Evolutionary conservation across 345 rosid species (phyloP).

Genomic region (Aethionema arabicum): DNA sequence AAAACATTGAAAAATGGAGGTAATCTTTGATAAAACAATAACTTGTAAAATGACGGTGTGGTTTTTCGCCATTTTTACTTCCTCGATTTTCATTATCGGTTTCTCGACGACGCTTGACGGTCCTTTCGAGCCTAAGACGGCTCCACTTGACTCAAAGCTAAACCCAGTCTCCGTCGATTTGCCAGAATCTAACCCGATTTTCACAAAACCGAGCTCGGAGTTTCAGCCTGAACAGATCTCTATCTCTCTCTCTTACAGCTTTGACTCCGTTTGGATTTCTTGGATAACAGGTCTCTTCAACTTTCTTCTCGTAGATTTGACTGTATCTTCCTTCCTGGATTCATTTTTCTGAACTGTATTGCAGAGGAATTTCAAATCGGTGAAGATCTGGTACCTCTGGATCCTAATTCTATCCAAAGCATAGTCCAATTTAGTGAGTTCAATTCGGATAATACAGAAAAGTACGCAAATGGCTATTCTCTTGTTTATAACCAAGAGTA

Average conservation of each 20-base stretch:
- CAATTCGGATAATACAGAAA: conserved; percentile 27
- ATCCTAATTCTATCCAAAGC: conserved; percentile 54
- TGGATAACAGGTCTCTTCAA: conserved; percentile 74
- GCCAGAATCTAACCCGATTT: conserved; percentile 67
- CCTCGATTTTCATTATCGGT: conserved; percentile 21
- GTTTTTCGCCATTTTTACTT: conserved; percentile 9
- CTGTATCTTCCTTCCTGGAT: too few species aligned
- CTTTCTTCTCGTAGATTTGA: background rate
- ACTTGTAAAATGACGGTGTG: conserved; percentile 5
- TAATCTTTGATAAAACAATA: background rate
- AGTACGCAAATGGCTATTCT: conserved; percentile 50
- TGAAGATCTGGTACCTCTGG: conserved; percentile 44
- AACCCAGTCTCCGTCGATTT: conserved; percentile 68
- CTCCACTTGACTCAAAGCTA: conserved; percentile 58
- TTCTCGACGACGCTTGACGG: conserved; percentile 64
- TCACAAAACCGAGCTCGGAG: conserved; percentile 40
- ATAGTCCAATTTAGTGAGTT: conserved; percentile 57
- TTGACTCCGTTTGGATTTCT: conserved; percentile 76
- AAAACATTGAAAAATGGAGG: conserved; percentile 13
- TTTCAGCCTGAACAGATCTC: conserved; percentile 76
- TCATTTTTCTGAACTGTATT: conserved; percentile 5
- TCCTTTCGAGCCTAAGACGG: conserved; percentile 71
- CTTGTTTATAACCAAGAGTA: conserved; percentile 64
- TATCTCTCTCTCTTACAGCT: conserved; percentile 62
- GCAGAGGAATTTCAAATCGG: conserved; percentile 65